A percentile compares a stretch with the other conserved stretches of the same genome.
Conservation (phyloP, 495 filamentous ascomycete genomes). For the Penicillium malachiteum region DNA sequence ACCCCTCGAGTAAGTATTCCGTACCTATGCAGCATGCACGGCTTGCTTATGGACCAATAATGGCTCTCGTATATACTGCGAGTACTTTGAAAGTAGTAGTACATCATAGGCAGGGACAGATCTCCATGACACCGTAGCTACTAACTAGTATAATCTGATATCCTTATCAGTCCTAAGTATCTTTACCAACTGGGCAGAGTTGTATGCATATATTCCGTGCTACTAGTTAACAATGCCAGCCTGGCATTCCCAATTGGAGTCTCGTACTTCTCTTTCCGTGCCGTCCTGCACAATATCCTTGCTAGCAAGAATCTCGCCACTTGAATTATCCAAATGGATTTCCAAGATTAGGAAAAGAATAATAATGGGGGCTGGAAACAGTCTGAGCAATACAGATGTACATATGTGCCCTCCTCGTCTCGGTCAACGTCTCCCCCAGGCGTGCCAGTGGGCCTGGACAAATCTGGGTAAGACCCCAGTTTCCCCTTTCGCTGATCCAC, state of each 20-base stretch:
- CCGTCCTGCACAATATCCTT: constrained; percentile 22
- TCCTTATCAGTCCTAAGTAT: constrained; percentile 6
- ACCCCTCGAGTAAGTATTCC: background rate
- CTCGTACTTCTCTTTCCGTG: constrained; percentile 6
- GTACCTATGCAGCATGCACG: constrained; percentile 13
- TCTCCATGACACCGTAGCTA: no score
- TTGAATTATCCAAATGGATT: background rate
- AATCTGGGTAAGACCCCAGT: constrained; percentile 4
- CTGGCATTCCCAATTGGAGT: background rate
- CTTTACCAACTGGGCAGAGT: background rate
- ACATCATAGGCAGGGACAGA: background rate
- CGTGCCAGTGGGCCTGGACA: no score
- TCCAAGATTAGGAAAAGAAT: background rate
- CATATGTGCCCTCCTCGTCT: no score
- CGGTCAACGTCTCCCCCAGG: no score
- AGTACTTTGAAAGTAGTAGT: background rate
- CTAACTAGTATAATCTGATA: constrained; percentile 2
- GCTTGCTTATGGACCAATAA: constrained; percentile 12
- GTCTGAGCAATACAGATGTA: no score
- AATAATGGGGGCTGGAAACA: no score
- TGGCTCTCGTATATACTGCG: constrained; percentile 15
- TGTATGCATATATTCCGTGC: constrained; percentile 5
- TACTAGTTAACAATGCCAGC: background rate
- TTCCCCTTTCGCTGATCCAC: constrained; percentile 21
- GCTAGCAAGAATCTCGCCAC: constrained; percentile 1